These are phyloP conservation scores for Curvularia sp. DNA, from an alignment of 2,329 filamentous ascomycete genomes.

Conservation along the genomic window DNA sequence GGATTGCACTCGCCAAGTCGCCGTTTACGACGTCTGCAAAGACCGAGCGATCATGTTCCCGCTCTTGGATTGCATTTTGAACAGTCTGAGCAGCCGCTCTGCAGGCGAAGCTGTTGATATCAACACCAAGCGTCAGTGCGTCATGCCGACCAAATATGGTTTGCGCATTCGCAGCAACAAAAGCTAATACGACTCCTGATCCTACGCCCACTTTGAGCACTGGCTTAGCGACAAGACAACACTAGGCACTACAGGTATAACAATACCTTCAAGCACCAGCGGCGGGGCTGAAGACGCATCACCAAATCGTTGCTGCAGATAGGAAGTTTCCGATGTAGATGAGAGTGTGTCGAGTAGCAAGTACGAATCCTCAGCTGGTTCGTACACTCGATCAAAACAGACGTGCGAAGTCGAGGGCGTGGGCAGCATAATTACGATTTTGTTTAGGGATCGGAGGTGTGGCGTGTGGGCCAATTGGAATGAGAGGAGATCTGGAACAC, in stretches of 20 bases:
- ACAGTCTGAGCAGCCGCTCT: slow-evolving; percentile 75
- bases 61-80: slow-evolving; percentile 54
- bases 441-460: slow-evolving; percentile 22
- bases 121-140: slow-evolving; percentile 76
- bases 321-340: slow-evolving; percentile 69
- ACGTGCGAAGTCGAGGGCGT: slow-evolving; percentile 95
- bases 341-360: slow-evolving; percentile 92
- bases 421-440: slow-evolving; percentile 72
- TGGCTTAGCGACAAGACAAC: background rate
- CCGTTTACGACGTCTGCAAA: slow-evolving; percentile 73
- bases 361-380: slow-evolving; percentile 95
- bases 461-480: slow-evolving; percentile 29
- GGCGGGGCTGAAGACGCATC: slow-evolving; percentile 40
- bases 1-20: slow-evolving; percentile 72
- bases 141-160: slow-evolving; percentile 74
- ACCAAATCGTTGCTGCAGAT: slow-evolving; percentile 71
- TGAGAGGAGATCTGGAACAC: slow-evolving; percentile 22
- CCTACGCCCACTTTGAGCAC: slow-evolving; percentile 88
- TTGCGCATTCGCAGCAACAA: slow-evolving; percentile 76
- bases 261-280: slow-evolving; percentile 63
- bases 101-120: slow-evolving; percentile 87
- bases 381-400: slow-evolving; percentile 86
- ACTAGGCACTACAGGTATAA: background rate
- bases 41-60: slow-evolving; percentile 34
- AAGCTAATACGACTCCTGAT: slow-evolving; percentile 92